Evolutionary conservation across 2,329 filamentous ascomycete genomes (phyloP).

Genomic region (Fusarium proliferatum): DNA sequence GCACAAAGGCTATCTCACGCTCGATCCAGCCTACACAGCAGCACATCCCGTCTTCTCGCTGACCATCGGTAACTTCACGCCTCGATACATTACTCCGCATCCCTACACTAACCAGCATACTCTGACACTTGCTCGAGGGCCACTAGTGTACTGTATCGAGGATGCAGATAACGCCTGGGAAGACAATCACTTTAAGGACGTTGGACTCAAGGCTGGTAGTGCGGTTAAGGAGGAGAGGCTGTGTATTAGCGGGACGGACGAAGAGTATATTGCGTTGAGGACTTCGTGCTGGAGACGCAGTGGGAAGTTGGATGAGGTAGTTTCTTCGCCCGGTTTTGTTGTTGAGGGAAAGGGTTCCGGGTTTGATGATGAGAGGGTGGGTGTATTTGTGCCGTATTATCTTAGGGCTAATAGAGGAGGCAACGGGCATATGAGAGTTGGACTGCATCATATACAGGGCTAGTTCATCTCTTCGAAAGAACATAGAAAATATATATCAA

Average conservation of each 20-base stretch:
- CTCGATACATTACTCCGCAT: conserved; percentile 63
- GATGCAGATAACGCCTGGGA: conserved; percentile 51
- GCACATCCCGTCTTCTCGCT: conserved; percentile 51
- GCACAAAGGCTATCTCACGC: conserved; percentile 60
- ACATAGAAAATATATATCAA: accelerated
- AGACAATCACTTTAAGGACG: conserved; percentile 29
- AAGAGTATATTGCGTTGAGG: conserved; percentile 23
- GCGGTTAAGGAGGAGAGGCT: conserved; percentile 7
- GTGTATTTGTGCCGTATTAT: conserved; percentile 21
- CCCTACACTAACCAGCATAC: conserved; percentile 67
- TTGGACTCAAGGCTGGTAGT: background rate
- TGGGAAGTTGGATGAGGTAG: background rate
- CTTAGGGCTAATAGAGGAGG: conserved; percentile 20
- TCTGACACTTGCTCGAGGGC: conserved; percentile 65
- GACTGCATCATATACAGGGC: background rate
- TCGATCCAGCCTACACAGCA: conserved; percentile 55
- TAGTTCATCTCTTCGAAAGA: accelerated
- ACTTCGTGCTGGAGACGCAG: conserved; percentile 13
- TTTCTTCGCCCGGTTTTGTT: background rate
- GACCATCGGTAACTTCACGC: conserved; percentile 56
- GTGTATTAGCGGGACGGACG: background rate
- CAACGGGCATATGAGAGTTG: conserved; percentile 34
- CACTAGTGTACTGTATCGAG: conserved; percentile 70
- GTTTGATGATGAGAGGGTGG: background rate
- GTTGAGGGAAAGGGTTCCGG: accelerated